Percentiles rank a stretch among this genome's conserved stretches.
phyloP scores from a whole-genome alignment of 495 filamentous ascomycete species.

The Penicillium canescens region DNA sequence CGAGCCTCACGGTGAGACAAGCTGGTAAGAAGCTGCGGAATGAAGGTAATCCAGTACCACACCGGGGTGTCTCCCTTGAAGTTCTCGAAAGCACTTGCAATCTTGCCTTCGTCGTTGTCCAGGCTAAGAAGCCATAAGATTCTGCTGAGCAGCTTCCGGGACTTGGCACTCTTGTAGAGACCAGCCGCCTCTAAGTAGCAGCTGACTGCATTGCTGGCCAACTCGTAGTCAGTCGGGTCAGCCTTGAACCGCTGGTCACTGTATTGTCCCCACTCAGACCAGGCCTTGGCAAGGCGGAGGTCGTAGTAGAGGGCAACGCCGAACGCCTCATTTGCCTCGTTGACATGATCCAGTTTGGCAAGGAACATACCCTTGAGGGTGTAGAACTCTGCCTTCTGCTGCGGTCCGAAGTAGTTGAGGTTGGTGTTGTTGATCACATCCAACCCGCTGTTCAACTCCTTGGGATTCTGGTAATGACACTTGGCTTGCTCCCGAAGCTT shows the following conservation, averaged over 20 bases:
- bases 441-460: slow-evolving; percentile 85
- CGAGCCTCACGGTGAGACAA: slow-evolving; percentile 85
- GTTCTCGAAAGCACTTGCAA: slow-evolving; percentile 81
- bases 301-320: slow-evolving; percentile 94
- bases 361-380: slow-evolving; percentile 99
- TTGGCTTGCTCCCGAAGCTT: slow-evolving; percentile 97
- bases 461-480: slow-evolving; percentile 94
- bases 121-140: slow-evolving; percentile 96
- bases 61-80: slow-evolving; percentile 95
- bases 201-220: slow-evolving; percentile 87
- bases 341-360: slow-evolving; percentile 83
- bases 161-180: slow-evolving; percentile 94
- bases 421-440: slow-evolving; percentile 99
- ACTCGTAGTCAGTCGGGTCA: slow-evolving; percentile 72
- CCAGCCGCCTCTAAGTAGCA: slow-evolving; percentile 96
- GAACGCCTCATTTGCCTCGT: slow-evolving; percentile 90
- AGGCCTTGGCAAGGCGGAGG: slow-evolving; percentile 91
- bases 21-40: slow-evolving; percentile 90
- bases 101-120: slow-evolving; percentile 79
- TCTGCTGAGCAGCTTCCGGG: slow-evolving; percentile 90
- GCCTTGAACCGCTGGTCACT: slow-evolving; percentile 94
- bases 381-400: slow-evolving; percentile 98
- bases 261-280: slow-evolving; percentile 99
- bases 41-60: slow-evolving; percentile 99
- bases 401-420: slow-evolving; percentile 91